These are phyloP conservation scores for Manihot esculenta DNA, from an alignment of 441 rosid genomes.

Conservation along the genomic window DNA sequence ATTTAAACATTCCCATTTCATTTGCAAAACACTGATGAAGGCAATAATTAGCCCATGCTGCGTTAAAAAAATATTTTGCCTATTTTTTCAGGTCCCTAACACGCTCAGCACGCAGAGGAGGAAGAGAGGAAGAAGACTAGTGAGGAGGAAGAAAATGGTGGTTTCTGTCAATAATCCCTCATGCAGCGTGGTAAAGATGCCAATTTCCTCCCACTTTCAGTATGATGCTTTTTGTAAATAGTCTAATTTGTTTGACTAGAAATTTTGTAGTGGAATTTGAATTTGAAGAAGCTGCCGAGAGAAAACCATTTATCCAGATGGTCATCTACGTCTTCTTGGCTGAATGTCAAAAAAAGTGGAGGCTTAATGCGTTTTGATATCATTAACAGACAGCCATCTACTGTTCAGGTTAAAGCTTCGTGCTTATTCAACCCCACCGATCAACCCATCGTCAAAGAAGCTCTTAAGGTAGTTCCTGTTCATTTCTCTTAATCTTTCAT, in stretches of 20 bases:
- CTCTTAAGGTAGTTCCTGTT: constrained; percentile 38
- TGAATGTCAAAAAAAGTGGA: neutral
- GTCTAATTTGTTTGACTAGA: neutral
- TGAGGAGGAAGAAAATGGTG: too few species aligned
- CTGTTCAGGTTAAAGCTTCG: constrained; percentile 28
- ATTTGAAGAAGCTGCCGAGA: neutral
- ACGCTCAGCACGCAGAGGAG: too few species aligned
- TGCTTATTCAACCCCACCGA: constrained; percentile 38
- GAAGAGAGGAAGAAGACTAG: too few species aligned
- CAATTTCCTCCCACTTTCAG: too few species aligned
- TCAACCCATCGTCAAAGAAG: constrained; percentile 55
- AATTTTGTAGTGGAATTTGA: constrained; percentile 2
- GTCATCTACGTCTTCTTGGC: constrained; percentile 1
- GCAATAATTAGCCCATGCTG: too few species aligned
- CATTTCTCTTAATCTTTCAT: neutral
- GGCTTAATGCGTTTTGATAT: neutral
- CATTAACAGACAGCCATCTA: neutral
- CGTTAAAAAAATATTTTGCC: too few species aligned
- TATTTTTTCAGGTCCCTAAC: too few species aligned
- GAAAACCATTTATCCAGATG: neutral
- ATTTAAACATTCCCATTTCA: too few species aligned
- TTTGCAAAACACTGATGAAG: too few species aligned
- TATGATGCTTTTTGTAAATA: neutral
- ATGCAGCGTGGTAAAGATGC: too few species aligned
- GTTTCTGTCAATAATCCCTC: too few species aligned